A percentile compares a stretch with the other conserved stretches of the same genome.
Conservation (phyloP, 306 rosid species). For the Begonia peltatifolia region DNA sequence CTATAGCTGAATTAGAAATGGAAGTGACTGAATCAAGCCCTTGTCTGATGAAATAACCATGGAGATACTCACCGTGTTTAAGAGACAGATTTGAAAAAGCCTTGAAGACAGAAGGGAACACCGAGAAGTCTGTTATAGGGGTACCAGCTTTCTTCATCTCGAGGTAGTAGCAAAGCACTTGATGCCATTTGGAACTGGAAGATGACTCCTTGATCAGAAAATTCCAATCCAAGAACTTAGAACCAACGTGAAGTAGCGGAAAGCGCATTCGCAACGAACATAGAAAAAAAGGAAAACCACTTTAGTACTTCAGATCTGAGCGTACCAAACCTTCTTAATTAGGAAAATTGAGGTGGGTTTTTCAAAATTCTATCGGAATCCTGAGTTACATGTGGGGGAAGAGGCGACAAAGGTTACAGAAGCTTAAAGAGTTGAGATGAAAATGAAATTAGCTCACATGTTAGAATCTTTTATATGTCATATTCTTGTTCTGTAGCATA, state of each 20-base stretch:
- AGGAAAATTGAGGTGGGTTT: no score
- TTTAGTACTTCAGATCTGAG: no score
- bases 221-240: conserved; percentile 6
- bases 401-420: no score
- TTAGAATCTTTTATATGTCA: no score
- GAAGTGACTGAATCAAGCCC: conserved; percentile 27
- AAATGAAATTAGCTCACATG: no score
- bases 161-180: conserved; percentile 15
- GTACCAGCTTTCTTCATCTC: conserved; percentile 10
- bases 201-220: conserved; percentile 22
- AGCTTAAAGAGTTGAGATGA: no score
- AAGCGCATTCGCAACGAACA: conserved; percentile 13
- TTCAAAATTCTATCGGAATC: not conserved
- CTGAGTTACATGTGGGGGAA: not conserved
- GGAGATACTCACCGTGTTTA: conserved; percentile 15
- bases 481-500: no score
- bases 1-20: conserved; percentile 22
- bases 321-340: no score
- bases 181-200: conserved; percentile 21
- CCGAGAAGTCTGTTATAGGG: conserved; percentile 10
- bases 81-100: conserved; percentile 23
- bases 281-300: not conserved
- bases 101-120: conserved; percentile 20
- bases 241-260: not conserved
- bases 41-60: conserved; percentile 22